Percentiles rank a stretch among this genome's conserved stretches.
Conservation (phyloP, 192 early-diverging fungal genomes). For the Diversispora epigaea region DNA sequence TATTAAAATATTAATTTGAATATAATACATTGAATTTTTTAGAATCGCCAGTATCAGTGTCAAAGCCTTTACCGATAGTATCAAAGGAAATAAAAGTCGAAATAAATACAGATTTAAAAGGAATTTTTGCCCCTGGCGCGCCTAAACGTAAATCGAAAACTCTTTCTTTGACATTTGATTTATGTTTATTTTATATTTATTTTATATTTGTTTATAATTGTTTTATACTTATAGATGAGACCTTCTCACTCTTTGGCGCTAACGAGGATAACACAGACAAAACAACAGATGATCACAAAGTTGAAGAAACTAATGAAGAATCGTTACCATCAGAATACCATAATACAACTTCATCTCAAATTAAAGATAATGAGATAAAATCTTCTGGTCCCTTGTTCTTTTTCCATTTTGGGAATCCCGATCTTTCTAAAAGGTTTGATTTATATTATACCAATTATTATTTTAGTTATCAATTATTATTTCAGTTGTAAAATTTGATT, state of each 20-base stretch:
- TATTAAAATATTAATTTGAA: not conserved
- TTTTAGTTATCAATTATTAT: not conserved
- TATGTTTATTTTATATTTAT: not conserved
- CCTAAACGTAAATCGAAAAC: not conserved
- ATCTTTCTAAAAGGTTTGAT: constrained; percentile 13
- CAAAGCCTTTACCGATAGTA: constrained; percentile 4
- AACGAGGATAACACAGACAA: too few relatives aligned
- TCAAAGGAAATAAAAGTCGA: constrained; percentile 15
- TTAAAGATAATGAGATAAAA: too few relatives aligned
- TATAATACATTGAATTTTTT: not conserved
- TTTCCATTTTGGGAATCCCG: constrained; percentile 28
- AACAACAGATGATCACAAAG: too few relatives aligned
- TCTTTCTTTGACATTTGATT: too few relatives aligned
- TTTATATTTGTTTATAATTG: not conserved
- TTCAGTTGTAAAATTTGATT: not conserved
- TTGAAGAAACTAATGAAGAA: too few relatives aligned
- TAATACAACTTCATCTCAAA: too few relatives aligned
- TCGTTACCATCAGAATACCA: too few relatives aligned
- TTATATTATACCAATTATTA: not conserved
- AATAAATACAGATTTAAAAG: constrained; percentile 23
- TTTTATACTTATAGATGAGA: not conserved
- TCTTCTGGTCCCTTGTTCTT: constrained; percentile 23
- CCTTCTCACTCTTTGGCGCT: too few relatives aligned
- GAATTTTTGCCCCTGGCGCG: constrained; percentile 6
- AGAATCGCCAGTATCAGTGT: not conserved